Conservation (phyloP, 805 yeast species). For the Starmerella potacharoeniae region DNA sequence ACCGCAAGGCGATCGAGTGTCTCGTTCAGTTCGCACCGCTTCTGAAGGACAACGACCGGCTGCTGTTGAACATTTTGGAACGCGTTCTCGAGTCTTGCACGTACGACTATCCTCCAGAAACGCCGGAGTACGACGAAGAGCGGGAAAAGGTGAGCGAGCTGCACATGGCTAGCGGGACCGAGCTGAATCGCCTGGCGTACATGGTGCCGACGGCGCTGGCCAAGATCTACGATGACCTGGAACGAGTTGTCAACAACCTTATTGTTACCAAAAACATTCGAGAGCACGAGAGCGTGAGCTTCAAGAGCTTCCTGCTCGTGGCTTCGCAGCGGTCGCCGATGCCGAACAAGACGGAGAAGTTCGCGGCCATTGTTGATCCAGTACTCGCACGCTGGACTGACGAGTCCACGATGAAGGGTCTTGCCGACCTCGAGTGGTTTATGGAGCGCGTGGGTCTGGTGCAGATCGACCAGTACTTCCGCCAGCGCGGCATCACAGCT, state of each 20-base stretch:
- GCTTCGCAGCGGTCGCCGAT: conserved; percentile 65
- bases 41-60: conserved; percentile 56
- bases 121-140: conserved; percentile 50
- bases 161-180: conserved; percentile 88
- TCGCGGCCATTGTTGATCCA: conserved; percentile 83
- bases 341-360: conserved; percentile 62
- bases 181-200: conserved; percentile 83
- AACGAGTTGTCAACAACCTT: conserved; percentile 63
- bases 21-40: conserved; percentile 89
- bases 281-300: conserved; percentile 86
- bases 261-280: conserved; percentile 59
- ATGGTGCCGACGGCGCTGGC: conserved; percentile 86
- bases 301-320: conserved; percentile 81
- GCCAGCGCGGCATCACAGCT: conserved; percentile 67
- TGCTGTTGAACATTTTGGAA: conserved; percentile 77
- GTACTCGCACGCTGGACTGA: conserved; percentile 89
- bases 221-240: conserved; percentile 69
- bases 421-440: conserved; percentile 88
- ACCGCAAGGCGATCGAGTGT: conserved; percentile 80
- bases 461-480: conserved; percentile 82
- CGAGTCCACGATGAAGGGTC: conserved; percentile 78
- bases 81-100: conserved; percentile 79
- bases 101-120: conserved; percentile 56
- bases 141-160: conserved; percentile 75
- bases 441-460: conserved; percentile 96